Evolutionary conservation across 306 rosid genomes (phyloP).

Genomic region (Medicago arabica): DNA sequence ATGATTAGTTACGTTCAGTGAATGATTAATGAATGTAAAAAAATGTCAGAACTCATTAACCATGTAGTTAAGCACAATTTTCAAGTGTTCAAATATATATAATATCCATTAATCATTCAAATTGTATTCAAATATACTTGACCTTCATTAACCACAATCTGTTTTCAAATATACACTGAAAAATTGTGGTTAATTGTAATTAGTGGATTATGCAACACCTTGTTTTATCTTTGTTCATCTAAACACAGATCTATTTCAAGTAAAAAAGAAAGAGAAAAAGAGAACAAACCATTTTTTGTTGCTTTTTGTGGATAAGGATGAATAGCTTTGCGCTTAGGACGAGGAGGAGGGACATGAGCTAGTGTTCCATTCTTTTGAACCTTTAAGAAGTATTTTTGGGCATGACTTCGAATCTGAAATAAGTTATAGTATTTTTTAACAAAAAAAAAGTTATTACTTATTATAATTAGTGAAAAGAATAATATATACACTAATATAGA

Average conservation of each 20-base stretch:
- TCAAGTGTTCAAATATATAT: too few relatives aligned
- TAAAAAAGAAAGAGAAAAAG: background rate
- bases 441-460: too few relatives aligned
- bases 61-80: too few relatives aligned
- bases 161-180: too few relatives aligned
- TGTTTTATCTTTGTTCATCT: too few relatives aligned
- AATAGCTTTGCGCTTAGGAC: constrained; percentile 94
- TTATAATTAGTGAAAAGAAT: constrained; percentile 17
- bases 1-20: too few relatives aligned
- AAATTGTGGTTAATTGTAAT: too few relatives aligned
- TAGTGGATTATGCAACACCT: too few relatives aligned
- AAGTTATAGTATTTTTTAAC: background rate
- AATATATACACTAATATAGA: background rate
- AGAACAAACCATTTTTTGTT: constrained; percentile 72
- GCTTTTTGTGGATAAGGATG: constrained; percentile 98
- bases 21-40: background rate
- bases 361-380: constrained; percentile 85
- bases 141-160: too few relatives aligned
- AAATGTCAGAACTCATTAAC: constrained; percentile 11
- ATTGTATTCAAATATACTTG: too few relatives aligned
- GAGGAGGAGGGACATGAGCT: constrained; percentile 97
- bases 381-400: constrained; percentile 89
- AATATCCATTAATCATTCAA: too few relatives aligned
- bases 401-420: constrained; percentile 87
- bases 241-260: constrained; percentile 3